These are phyloP conservation scores for Helichrysum umbraculigerum DNA, from an alignment of 129 eudicot genomes.

Conservation along the genomic window DNA sequence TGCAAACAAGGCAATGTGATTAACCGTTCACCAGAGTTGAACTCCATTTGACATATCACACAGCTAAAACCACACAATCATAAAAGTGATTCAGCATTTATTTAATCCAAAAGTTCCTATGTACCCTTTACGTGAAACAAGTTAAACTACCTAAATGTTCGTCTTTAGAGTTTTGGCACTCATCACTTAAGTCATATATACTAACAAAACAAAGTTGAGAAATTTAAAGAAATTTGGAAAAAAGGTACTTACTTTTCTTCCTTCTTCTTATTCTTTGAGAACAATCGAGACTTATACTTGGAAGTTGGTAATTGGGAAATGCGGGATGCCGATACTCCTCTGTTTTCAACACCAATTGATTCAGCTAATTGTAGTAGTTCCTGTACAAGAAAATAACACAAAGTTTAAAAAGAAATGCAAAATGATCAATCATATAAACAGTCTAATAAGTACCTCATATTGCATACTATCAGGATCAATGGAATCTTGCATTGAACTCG, in stretches of 20 bases:
- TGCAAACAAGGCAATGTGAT: conserved; percentile 75
- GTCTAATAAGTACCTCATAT: conserved; percentile 61
- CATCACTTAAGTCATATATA: neutral
- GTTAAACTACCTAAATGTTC: conserved; percentile 6
- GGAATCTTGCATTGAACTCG: conserved; percentile 46
- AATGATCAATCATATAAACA: neutral
- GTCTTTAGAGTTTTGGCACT: conserved; percentile 2
- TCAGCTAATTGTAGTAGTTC: conserved; percentile 68
- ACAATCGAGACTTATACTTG: conserved; percentile 55
- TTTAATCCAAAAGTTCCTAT: neutral
- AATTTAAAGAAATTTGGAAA: neutral
- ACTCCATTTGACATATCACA: conserved; percentile 60
- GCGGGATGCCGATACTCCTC: conserved; percentile 56
- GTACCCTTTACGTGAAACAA: conserved; percentile 4
- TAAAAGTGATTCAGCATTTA: neutral
- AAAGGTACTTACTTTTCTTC: conserved; percentile 55
- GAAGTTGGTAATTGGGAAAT: conserved; percentile 63
- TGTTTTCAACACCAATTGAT: conserved; percentile 62
- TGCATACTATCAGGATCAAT: conserved; percentile 81
- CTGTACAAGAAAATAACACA: conserved; percentile 33
- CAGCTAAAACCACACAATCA: conserved; percentile 48
- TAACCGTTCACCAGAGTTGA: conserved; percentile 47
- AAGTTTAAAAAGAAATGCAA: neutral
- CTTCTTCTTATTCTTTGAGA: conserved; percentile 60
- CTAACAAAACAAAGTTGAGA: neutral